Evolutionary conservation across 139 green algal species (phyloP), one percentile per base, ranked within the genome.

Genomic region (Picochlorum sp.): DNA sequence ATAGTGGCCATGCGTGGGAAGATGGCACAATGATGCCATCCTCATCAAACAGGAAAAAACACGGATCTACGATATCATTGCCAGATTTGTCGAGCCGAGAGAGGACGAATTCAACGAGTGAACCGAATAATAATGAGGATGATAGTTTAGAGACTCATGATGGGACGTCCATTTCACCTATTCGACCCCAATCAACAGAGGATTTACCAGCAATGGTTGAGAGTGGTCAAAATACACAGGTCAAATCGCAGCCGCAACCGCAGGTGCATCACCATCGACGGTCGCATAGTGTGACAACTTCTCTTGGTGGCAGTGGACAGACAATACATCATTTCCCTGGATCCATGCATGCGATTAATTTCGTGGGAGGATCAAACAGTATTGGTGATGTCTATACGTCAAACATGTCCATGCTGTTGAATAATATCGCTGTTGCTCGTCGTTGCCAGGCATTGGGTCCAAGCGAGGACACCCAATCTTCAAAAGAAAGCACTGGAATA

Each of bases 391-490:
- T 13, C 9, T 54, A 54, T 54, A 54, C 47, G 11, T 54, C 47
- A 10, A 20, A 54, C 24, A 54, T 54, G 47, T 23, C 16, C 18
- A 54, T 20, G 16, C 16, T 54, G n/a, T 4, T 54, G 47, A 20
- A 54, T 23, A 54, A 54, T 54, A 54, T 54, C 47, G 16, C 47
- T n/a, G 47, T 54, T 54, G 47, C 47, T n/a, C 16, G 47, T 23
- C 47, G 47, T 21, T 54, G n/a, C 11, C 47, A 54, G n/a, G 15
- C 47, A 54, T n/a, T 20, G 18, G 15, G 16, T 20, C 47, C 47
- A 23, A 20, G 47, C 18, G 11, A 54, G 16, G 18, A 41, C 9
- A 11, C 34, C 1, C 8, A 3, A 2, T 13, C 34, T 41, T 41
- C 34, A 41, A 41, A 41, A 11, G 34, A 41, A 11, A 41, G 34